Percentiles rank a stretch among this genome's conserved stretches.
phyloP scores from a whole-genome alignment of 805 yeast genomes.

The Pichia cabralensis region DNA sequence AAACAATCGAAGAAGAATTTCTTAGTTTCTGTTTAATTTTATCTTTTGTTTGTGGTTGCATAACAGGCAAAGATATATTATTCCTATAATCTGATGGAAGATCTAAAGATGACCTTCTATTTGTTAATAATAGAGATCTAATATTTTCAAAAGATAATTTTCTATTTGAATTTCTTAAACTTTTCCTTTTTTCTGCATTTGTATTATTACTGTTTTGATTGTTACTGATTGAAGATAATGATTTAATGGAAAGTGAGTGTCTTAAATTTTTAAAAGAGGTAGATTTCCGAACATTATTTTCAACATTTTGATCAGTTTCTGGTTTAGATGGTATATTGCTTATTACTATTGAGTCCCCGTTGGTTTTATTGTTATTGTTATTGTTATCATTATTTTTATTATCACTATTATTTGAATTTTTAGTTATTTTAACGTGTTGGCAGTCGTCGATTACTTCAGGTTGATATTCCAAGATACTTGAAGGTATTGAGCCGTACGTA shows the following conservation, averaged over 20 bases:
- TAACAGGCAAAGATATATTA: constrained; percentile 50
- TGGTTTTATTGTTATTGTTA: neutral
- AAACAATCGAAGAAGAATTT: constrained; percentile 39
- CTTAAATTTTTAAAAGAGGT: constrained; percentile 4
- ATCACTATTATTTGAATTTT: neutral
- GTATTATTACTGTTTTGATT: neutral
- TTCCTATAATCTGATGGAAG: constrained; percentile 15
- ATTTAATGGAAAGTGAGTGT: constrained; percentile 7
- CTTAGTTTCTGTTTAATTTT: constrained; percentile 44
- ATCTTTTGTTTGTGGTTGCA: constrained; percentile 44
- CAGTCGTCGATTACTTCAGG: neutral
- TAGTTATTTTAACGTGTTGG: neutral
- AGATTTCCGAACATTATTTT: constrained; percentile 1
- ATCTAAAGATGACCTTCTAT: constrained; percentile 12
- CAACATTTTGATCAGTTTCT: neutral
- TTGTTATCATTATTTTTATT: neutral
- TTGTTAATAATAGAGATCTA: constrained; percentile 2
- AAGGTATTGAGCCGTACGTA: constrained; percentile 2
- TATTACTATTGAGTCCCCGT: neutral
- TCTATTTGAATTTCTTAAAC: constrained; percentile 1
- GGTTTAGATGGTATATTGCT: neutral
- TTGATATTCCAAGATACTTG: neutral
- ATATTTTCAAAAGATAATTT: constrained; percentile 21
- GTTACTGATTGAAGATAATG: constrained; percentile 1
- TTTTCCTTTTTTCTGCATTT: constrained; percentile 3